Evolutionary conservation across 2,329 filamentous ascomycete species (phyloP), one percentile per base, ranked within the genome.

Genomic region (Hymenotorrendiella dingleyae): DNA sequence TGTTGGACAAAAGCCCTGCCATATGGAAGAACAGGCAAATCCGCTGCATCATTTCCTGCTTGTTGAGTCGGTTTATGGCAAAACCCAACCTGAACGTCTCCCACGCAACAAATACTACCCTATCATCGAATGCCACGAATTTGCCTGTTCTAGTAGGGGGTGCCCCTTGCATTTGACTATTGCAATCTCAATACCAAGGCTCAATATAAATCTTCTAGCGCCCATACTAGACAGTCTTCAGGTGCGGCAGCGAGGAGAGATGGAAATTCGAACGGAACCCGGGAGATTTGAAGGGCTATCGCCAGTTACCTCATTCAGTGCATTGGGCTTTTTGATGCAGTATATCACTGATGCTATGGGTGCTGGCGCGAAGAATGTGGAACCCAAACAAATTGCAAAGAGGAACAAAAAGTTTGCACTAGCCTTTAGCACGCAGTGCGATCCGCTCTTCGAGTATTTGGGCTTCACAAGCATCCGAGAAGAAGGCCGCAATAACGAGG

Each of bases 331-430:
- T 47, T 64, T 86, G 29, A 68, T 72, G 43, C 68, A 68, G 35
- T 86, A 85, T 56, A 63, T 85, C 39, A 65, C 57, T 8, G 81
- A 86, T 62, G 69, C 76, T 7, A 50, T 47, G 37, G n/a, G n/a
- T n/a, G 39, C 35, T 12, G 61, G 79, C 43, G 67, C 69, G 33
- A 64, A 71, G 16, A 60, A 62, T 17, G 12, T 22, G 6, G 69
- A 68, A 24, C 73, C 70, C 52, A 71, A 71, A 50, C 62, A 67
- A 33, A 80, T 85, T 52, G 72, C 73, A 4, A 65, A 72, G 6
- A 61, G 71, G 12, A 85, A 86, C 55, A 80, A 81, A 57, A 74
- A 75, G 43, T 86, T 83, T 51, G 67, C 77, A 53, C 68, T 77
- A 47, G 73, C 73, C 2, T 82, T 84, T 58, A 80, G 78, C 8